These are phyloP conservation scores for rapeseed (Brassica napus) DNA, from an alignment of 345 rosid genomes.

Conservation along the genomic window DNA sequence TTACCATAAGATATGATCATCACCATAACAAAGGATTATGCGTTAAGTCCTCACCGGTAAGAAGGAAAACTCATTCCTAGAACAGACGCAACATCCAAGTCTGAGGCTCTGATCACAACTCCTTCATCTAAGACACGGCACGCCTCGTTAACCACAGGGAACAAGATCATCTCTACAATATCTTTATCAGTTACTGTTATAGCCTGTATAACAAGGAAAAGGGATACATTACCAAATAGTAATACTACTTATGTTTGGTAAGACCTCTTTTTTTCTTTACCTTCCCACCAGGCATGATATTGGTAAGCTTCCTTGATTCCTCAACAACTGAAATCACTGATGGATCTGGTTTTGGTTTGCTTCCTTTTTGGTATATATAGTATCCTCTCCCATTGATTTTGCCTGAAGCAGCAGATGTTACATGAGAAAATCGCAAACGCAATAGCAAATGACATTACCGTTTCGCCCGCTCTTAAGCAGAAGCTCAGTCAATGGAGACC, in stretches of 20 bases:
- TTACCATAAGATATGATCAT: conserved; percentile 11
- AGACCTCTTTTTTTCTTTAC: conserved; percentile 40
- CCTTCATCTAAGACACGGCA: conserved; percentile 87
- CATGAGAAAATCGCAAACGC: not conserved
- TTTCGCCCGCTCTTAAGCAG: conserved; percentile 73
- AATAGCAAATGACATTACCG: conserved; percentile 50
- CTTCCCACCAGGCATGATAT: conserved; percentile 92
- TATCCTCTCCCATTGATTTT: conserved; percentile 87
- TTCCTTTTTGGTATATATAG: conserved; percentile 80
- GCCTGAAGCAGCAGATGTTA: conserved; percentile 46
- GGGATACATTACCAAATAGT: not conserved
- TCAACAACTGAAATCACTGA: conserved; percentile 68
- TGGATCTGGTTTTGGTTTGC: conserved; percentile 83
- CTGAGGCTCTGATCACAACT: conserved; percentile 78
- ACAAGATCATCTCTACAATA: conserved; percentile 85
- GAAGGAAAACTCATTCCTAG: conserved; percentile 99
- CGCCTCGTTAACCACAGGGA: conserved; percentile 90
- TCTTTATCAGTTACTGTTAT: conserved; percentile 73
- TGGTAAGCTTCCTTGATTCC: conserved; percentile 66
- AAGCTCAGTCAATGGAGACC: conserved; percentile 66
- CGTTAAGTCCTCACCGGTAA: conserved; percentile 60
- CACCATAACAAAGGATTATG: conserved; percentile 2
- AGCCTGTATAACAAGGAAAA: conserved; percentile 52
- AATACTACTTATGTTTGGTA: not conserved
- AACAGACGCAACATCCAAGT: conserved; percentile 87